phyloP scores from a whole-genome alignment of 1,139 yeast genomes.

The Hanseniaspora sp. region DNA sequence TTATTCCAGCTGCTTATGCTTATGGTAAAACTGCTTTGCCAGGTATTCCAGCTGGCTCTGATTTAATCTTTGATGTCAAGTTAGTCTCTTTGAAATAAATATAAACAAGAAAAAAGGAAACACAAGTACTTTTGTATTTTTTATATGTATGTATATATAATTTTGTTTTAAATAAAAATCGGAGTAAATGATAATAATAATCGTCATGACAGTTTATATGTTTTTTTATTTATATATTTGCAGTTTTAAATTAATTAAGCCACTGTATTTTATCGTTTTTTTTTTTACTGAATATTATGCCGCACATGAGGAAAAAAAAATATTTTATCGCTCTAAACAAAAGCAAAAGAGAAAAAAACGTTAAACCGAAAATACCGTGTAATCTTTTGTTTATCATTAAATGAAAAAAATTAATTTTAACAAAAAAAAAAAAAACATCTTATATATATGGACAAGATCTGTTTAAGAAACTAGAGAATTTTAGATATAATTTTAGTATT shows the following conservation, averaged over 20 bases:
- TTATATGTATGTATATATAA: too few relatives aligned
- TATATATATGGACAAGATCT: not conserved
- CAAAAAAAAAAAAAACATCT: too few relatives aligned
- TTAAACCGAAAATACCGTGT: not conserved
- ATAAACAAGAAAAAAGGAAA: not conserved
- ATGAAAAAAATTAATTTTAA: too few relatives aligned
- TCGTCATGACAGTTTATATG: not conserved
- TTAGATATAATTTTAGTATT: not conserved
- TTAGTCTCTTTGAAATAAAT: constrained; percentile 73
- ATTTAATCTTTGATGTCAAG: constrained; percentile 90
- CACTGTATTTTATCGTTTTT: too few relatives aligned
- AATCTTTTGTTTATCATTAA: not conserved
- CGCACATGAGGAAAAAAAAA: too few relatives aligned
- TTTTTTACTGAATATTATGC: too few relatives aligned
- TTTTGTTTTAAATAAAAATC: too few relatives aligned
- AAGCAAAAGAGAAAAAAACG: too few relatives aligned
- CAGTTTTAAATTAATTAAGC: too few relatives aligned
- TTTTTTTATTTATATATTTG: too few relatives aligned
- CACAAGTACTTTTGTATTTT: not conserved
- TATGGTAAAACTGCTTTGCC: constrained; percentile 91
- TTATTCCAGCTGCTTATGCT: constrained; percentile 92
- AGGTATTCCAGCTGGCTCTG: constrained; percentile 95
- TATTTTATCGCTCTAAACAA: not conserved
- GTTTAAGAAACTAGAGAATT: not conserved
- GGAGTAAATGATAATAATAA: not conserved